Percentiles rank a stretch among this genome's conserved stretches.
Evolutionary conservation across 768 basidiomycete species (phyloP).

Genomic region (Kwoniella sp.): DNA sequence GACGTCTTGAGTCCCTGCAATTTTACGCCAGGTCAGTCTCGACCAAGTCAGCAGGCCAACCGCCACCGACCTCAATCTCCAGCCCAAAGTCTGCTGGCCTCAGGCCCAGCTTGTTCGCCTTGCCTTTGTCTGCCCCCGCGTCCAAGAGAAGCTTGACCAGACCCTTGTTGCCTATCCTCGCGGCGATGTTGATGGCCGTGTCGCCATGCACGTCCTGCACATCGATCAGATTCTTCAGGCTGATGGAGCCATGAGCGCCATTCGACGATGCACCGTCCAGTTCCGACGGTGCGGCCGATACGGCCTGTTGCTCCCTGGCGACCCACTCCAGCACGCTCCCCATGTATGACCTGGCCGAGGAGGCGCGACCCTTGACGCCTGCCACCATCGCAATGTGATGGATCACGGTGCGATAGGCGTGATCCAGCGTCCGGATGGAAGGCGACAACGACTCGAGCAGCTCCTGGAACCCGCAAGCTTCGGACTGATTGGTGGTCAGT

Average conservation of each 20-base stretch:
- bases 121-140: constrained; percentile 81
- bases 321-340: constrained; percentile 84
- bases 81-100: constrained; percentile 93
- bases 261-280: neutral
- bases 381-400: constrained; percentile 90
- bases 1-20: constrained; percentile 30
- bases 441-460: constrained; percentile 63
- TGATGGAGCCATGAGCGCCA: constrained; percentile 30
- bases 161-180: constrained; percentile 82
- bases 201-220: constrained; percentile 93
- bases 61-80: constrained; percentile 70
- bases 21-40: neutral
- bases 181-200: constrained; percentile 91
- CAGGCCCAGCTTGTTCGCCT: constrained; percentile 88
- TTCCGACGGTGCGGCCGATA: constrained; percentile 23
- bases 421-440: constrained; percentile 84
- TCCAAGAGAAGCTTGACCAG: constrained; percentile 82
- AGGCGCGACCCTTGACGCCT: constrained; percentile 80
- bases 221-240: constrained; percentile 64
- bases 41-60: neutral
- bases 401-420: constrained; percentile 73
- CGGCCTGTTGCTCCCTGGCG: constrained; percentile 51
- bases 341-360: constrained; percentile 82
- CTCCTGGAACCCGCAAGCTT: constrained; percentile 61
- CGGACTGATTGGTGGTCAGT: constrained; percentile 79